Evolutionary conservation across 2,329 filamentous ascomycete genomes (phyloP).

Genomic region (Huntiella abstrusa): DNA sequence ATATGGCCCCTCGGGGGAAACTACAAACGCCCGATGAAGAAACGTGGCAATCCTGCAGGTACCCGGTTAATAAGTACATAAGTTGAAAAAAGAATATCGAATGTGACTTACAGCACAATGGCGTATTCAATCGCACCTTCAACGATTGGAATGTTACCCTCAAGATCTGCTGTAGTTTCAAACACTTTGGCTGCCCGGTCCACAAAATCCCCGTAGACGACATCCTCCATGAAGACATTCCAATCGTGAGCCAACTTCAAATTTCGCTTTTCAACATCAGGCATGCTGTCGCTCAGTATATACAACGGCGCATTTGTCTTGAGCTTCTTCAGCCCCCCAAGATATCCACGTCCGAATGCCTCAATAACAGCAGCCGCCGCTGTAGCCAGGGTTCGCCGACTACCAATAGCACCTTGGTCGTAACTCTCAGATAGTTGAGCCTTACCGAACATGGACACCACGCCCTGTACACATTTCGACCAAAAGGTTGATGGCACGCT

Average conservation of each 20-base stretch:
- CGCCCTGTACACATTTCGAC: conserved; percentile 37
- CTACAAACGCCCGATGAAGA: conserved; percentile 52
- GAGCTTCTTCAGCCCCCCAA: conserved; percentile 36
- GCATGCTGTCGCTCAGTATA: conserved; percentile 30
- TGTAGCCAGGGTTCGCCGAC: conserved; percentile 56
- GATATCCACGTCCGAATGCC: conserved; percentile 43
- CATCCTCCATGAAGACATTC: conserved; percentile 44
- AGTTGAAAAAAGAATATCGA: background rate
- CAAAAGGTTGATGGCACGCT: conserved; percentile 47
- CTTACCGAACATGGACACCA: conserved; percentile 43
- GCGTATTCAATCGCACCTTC: conserved; percentile 46
- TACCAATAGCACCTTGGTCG: conserved; percentile 57
- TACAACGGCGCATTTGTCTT: conserved; percentile 12
- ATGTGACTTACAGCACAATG: conserved; percentile 43
- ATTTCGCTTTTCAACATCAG: conserved; percentile 32
- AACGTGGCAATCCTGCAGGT: conserved; percentile 46
- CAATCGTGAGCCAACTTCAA: conserved; percentile 36
- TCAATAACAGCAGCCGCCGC: conserved; percentile 52
- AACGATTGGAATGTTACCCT: conserved; percentile 41
- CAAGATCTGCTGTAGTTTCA: conserved; percentile 40
- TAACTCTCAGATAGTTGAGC: conserved; percentile 64
- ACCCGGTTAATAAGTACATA: background rate
- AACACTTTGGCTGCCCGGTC: conserved; percentile 46
- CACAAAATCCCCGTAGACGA: conserved; percentile 49
- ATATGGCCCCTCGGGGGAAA: conserved; percentile 58